These are phyloP conservation scores for Verticillium albo-atrum DNA, from an alignment of 2,329 filamentous ascomycete species.

Conservation along the genomic window DNA sequence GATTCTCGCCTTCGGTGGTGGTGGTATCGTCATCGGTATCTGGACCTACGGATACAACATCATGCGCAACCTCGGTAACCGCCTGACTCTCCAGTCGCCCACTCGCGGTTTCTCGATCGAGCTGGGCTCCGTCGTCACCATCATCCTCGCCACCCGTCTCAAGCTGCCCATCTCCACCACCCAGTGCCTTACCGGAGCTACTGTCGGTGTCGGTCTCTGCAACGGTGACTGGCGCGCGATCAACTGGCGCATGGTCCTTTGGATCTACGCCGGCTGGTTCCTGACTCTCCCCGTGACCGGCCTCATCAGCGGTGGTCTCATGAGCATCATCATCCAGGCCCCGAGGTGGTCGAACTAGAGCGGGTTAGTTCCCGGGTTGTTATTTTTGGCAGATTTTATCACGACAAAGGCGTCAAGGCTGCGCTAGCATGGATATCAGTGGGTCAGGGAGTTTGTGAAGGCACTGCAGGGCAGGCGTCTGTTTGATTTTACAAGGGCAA, in stretches of 20 bases:
- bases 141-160: conserved; percentile 6
- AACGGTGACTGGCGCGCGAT: conserved; percentile 48
- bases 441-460: too few relatives aligned
- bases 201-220: conserved; percentile 52
- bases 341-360: conserved; percentile 38
- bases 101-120: conserved; percentile 57
- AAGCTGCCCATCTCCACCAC: conserved; percentile 35
- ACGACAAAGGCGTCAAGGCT: too few relatives aligned
- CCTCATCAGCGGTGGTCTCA: conserved; percentile 48
- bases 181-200: conserved; percentile 53
- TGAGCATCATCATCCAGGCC: conserved; percentile 55
- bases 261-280: conserved; percentile 20
- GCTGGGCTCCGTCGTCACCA: conserved; percentile 22
- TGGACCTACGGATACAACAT: conserved; percentile 62
- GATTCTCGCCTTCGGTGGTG: conserved; percentile 52
- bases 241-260: conserved; percentile 52
- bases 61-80: conserved; percentile 59
- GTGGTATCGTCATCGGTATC: conserved; percentile 48
- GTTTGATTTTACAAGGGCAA: too few relatives aligned
- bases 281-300: conserved; percentile 29
- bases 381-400: too few relatives aligned
- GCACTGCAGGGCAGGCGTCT: too few relatives aligned
- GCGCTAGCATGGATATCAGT: too few relatives aligned
- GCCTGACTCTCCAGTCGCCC: conserved; percentile 58
- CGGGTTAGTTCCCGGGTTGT: too few relatives aligned